A percentile compares a stretch with the other conserved stretches of the same genome.
Conservation (phyloP, 2,329 filamentous ascomycete genomes). For the Aaosphaeria pasadenensis region DNA sequence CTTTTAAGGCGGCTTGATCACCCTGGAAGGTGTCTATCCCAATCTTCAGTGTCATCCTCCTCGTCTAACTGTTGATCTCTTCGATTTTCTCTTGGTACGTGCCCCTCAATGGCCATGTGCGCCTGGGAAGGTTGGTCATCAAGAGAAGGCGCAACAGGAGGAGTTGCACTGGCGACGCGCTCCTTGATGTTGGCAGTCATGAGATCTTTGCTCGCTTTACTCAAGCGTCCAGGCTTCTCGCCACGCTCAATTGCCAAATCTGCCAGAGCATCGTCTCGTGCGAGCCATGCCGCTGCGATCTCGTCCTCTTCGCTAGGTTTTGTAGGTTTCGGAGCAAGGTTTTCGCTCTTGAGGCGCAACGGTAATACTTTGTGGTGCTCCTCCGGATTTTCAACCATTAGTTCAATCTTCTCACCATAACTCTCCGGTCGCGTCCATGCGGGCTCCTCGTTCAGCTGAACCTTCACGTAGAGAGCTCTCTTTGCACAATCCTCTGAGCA, state of each 20-base stretch:
- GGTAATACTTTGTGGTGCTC: conserved; percentile 26
- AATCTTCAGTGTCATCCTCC: conserved; percentile 26
- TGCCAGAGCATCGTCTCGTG: conserved; percentile 30
- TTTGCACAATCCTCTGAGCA: conserved; percentile 77
- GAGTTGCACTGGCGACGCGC: conserved; percentile 15
- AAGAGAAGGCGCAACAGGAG: conserved; percentile 22
- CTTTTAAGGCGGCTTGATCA: conserved; percentile 1
- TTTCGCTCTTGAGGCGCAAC: conserved; percentile 23
- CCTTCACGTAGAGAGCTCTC: conserved; percentile 78
- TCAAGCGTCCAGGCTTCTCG: conserved; percentile 33
- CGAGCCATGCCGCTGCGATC: conserved; percentile 29
- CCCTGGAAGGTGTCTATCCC: conserved; percentile 31
- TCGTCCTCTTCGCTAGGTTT: conserved; percentile 26
- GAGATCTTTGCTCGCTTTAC: conserved; percentile 30
- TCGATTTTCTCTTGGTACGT: conserved; percentile 26
- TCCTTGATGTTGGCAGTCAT: conserved; percentile 31
- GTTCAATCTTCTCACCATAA: conserved; percentile 34
- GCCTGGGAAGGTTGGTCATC: conserved; percentile 8
- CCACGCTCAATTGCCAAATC: conserved; percentile 46
- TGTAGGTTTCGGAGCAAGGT: conserved; percentile 2
- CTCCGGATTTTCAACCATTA: conserved; percentile 36
- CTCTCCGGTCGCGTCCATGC: conserved; percentile 73
- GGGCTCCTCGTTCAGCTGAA: conserved; percentile 81
- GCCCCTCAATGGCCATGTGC: conserved; percentile 38
- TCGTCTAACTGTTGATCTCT: conserved; percentile 8